Percentiles rank a stretch among this genome's conserved stretches.
These are phyloP conservation scores for Pyrrhoderma lamaoense DNA, from an alignment of 1,284 basidiomycete species.

Conservation along the genomic window DNA sequence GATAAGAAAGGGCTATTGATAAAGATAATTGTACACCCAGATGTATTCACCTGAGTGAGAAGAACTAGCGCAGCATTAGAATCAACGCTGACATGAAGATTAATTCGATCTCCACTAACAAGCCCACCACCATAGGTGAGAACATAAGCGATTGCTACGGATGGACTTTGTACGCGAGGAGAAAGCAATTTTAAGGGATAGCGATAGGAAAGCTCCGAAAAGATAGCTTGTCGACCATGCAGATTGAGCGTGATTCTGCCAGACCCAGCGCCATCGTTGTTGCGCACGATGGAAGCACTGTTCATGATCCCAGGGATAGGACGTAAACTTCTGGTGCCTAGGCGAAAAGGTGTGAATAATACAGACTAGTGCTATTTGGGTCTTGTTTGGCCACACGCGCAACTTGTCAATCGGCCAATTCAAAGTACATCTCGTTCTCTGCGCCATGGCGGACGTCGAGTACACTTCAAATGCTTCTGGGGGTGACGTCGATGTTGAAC, in stretches of 20 bases:
- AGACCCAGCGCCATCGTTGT: constrained; percentile 37
- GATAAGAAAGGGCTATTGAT: constrained; percentile 11
- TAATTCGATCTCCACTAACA: constrained; percentile 78
- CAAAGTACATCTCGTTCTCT: background rate
- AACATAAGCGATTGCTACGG: constrained; percentile 70
- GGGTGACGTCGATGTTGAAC: constrained; percentile 3
- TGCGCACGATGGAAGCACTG: background rate
- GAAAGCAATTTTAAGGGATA: constrained; percentile 92
- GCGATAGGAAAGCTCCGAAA: constrained; percentile 71
- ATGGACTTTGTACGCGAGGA: constrained; percentile 43
- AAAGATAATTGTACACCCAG: constrained; percentile 18
- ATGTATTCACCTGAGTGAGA: constrained; percentile 69
- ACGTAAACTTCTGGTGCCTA: background rate
- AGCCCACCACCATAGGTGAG: constrained; percentile 92
- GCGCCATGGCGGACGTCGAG: constrained; percentile 17
- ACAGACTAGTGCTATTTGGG: background rate
- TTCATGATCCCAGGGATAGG: constrained; percentile 8
- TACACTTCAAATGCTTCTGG: background rate
- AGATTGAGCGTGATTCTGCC: constrained; percentile 48
- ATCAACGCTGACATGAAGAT: constrained; percentile 58
- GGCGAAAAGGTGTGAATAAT: too few species aligned
- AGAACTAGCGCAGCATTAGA: constrained; percentile 52
- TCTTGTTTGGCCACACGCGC: background rate
- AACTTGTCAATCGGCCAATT: background rate
- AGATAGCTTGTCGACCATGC: constrained; percentile 50